A percentile compares a stretch with the other conserved stretches of the same genome.
Evolutionary conservation across 1,284 basidiomycete genomes (phyloP).

Genomic region (Heterobasidion irregulare): DNA sequence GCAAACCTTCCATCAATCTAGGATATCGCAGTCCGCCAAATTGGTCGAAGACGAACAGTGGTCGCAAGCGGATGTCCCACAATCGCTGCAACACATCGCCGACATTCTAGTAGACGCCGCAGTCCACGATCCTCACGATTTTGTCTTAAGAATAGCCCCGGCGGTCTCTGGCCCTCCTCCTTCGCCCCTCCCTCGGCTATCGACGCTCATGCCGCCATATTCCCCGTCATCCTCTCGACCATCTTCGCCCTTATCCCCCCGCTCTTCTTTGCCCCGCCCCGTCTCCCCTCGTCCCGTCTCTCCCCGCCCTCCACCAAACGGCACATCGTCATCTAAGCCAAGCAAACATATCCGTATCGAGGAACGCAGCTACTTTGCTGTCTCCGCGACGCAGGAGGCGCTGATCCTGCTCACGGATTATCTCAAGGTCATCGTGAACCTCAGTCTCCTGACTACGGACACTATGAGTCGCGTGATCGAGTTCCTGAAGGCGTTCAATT

Average conservation of each 20-base stretch:
- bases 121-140: slow-evolving; percentile 70
- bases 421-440: slow-evolving; percentile 80
- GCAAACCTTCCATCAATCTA: slow-evolving; percentile 77
- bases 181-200: slow-evolving; percentile 11
- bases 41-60: slow-evolving; percentile 90
- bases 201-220: slow-evolving; percentile 12
- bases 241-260: slow-evolving; percentile 20
- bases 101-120: slow-evolving; percentile 77
- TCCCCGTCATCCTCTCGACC: slow-evolving; percentile 16
- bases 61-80: slow-evolving; percentile 72
- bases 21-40: slow-evolving; percentile 79
- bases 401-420: slow-evolving; percentile 81
- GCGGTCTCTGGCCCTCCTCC: slow-evolving; percentile 19
- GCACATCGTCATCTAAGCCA: slow-evolving; percentile 16
- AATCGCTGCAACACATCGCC: slow-evolving; percentile 60
- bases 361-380: slow-evolving; percentile 76
- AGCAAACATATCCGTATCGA: slow-evolving; percentile 81
- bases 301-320: slow-evolving; percentile 18
- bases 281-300: slow-evolving; percentile 18
- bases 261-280: slow-evolving; percentile 9
- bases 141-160: slow-evolving; percentile 25
- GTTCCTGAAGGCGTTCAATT: slow-evolving; percentile 97
- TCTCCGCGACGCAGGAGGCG: slow-evolving; percentile 78
- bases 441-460: slow-evolving; percentile 87
- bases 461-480: slow-evolving; percentile 92